These are phyloP conservation scores for Coemansia asiatica DNA, from an alignment of 192 early-diverging fungal genomes.

Conservation along the genomic window DNA sequence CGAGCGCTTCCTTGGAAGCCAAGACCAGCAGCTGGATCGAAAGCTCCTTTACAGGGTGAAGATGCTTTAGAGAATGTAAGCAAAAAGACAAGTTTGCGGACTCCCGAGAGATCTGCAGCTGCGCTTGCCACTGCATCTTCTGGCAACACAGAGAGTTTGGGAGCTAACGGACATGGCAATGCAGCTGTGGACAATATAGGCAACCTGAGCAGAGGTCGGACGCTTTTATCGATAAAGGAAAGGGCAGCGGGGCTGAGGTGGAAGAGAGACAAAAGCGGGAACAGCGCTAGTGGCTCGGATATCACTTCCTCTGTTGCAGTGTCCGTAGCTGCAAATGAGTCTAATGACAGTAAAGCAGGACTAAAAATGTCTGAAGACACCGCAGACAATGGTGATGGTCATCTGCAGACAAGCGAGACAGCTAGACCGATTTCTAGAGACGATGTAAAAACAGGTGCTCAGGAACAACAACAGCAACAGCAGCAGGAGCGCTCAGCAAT, in stretches of 20 bases:
- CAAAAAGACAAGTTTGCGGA: not conserved
- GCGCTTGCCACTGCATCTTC: conserved; percentile 2
- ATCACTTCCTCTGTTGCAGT: not conserved
- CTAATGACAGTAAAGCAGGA: not conserved
- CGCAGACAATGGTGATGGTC: not conserved
- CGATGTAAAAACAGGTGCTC: not conserved
- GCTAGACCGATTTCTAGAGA: not conserved
- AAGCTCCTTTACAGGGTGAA: conserved; percentile 2
- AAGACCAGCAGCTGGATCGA: not conserved
- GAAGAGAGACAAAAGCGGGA: conserved; percentile 33
- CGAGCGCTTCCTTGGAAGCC: conserved; percentile 15
- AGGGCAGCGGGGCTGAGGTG: conserved; percentile 39
- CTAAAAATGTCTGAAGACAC: not conserved
- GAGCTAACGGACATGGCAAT: not conserved
- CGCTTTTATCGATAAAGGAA: conserved; percentile 33
- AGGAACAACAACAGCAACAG: conserved; percentile 15
- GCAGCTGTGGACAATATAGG: conserved; percentile 11
- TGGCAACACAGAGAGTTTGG: not conserved
- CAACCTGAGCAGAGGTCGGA: conserved; percentile 12
- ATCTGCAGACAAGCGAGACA: not conserved
- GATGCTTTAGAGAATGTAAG: not conserved
- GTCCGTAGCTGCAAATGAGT: conserved; percentile 1
- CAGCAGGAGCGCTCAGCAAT: conserved; percentile 21
- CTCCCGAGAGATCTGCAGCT: conserved; percentile 3
- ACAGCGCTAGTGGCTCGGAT: conserved; percentile 16